A percentile compares a stretch with the other conserved stretches of the same genome.
These are phyloP conservation scores for Elsinoe arachidis DNA, from an alignment of 2,329 filamentous ascomycete species.

Conservation along the genomic window DNA sequence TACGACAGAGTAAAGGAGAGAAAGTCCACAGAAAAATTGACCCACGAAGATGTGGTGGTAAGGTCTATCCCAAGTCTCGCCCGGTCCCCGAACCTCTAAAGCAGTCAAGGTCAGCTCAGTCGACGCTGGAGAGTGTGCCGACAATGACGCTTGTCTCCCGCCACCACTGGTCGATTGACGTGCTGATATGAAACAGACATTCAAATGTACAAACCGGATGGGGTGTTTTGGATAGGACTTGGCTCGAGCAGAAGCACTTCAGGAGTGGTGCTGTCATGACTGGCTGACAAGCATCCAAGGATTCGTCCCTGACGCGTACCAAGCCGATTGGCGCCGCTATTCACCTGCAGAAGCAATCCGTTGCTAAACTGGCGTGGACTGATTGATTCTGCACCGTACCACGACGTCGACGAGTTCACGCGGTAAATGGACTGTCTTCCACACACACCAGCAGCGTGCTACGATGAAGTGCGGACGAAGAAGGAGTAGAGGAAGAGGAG, in stretches of 20 bases:
- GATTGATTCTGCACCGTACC: background rate
- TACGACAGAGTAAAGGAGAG: too few species aligned
- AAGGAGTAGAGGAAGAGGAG: too few species aligned
- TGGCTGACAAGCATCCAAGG: constrained; percentile 11
- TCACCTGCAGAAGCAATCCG: background rate
- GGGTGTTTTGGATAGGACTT: background rate
- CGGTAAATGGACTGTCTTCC: too few species aligned
- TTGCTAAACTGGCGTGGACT: background rate
- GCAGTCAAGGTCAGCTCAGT: too few species aligned
- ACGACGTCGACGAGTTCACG: too few species aligned
- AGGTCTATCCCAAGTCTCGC: too few species aligned
- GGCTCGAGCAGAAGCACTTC: background rate
- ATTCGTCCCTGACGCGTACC: constrained; percentile 7
- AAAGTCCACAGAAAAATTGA: too few species aligned
- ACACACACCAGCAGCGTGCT: too few species aligned
- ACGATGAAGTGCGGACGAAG: too few species aligned
- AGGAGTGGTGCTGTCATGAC: constrained; percentile 11
- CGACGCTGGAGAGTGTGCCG: background rate
- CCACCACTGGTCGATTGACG: background rate
- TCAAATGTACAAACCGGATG: background rate
- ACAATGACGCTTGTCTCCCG: background rate
- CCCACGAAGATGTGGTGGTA: too few species aligned
- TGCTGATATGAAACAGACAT: background rate
- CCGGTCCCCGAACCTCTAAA: too few species aligned
- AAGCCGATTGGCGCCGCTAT: background rate